Conservation (phyloP, 345 rosid species). For the Sonneratia alba region DNA sequence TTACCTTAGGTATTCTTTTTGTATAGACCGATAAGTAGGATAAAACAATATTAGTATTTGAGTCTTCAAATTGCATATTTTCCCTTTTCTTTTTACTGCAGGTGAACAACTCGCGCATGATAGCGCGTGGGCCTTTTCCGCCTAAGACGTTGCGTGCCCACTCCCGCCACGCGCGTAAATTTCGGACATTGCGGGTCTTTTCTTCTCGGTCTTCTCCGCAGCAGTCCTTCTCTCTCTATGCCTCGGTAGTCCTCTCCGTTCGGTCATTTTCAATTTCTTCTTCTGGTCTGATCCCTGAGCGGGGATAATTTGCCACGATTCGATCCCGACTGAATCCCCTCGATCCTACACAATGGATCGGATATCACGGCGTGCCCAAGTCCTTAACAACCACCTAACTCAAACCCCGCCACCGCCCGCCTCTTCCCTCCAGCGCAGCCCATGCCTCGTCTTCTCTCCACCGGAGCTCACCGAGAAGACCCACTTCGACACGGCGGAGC, state of each 20-base stretch:
- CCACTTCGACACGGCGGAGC: slow-evolving; percentile 46
- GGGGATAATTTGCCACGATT: not conserved
- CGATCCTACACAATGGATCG: slow-evolving; percentile 26
- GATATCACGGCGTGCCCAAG: slow-evolving; percentile 36
- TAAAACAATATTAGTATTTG: no score
- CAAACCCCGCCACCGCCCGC: slow-evolving; percentile 10
- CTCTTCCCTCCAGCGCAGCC: slow-evolving; percentile 22
- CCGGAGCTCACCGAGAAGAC: slow-evolving; percentile 51
- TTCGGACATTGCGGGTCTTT: not conserved
- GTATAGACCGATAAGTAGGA: no score
- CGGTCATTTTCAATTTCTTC: not conserved
- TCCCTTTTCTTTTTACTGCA: no score
- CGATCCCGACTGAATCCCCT: not conserved
- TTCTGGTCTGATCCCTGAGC: not conserved
- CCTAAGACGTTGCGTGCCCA: not conserved
- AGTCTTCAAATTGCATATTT: no score
- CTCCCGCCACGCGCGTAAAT: not conserved
- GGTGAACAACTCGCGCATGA: not conserved
- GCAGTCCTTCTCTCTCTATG: not conserved
- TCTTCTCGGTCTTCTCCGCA: no score
- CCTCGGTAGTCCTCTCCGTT: not conserved
- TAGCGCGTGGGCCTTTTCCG: not conserved
- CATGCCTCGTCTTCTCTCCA: slow-evolving; percentile 50
- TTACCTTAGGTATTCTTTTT: no score
- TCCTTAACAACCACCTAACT: slow-evolving; percentile 51